Base-by-base conservation (phyloP, 208 protist species). In the Trypanosoma cruzi region DNA sequence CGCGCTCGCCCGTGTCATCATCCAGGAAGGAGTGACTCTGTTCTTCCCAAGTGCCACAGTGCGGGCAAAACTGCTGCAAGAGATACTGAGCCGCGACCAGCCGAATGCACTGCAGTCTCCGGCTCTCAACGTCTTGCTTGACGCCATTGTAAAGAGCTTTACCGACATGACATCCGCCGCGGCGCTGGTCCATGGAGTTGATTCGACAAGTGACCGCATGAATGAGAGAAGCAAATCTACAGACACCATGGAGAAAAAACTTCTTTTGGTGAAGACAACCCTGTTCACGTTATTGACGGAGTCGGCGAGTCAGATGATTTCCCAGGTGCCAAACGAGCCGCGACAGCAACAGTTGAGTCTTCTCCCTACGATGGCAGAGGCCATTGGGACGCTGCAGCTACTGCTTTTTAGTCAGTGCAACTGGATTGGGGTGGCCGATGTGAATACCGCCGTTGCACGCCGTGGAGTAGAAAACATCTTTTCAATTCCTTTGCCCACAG, bases 1-100 rank as follows among this genome's bases (percentile, higher is more conserved):
- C 44, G 18, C 59, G 11, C 67, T 91, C 22, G 88, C 88, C 0
- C 71, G 75, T 24, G 68, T 75, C 29, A 84, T 88, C 20, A 71
- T 92, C 6, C 55, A 79, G 20, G 85, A 94, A 52, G 88, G 88
- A 22, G 82, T 96, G 22, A 82, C 82, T 28, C 79, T 96, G 49
- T 94, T 96, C 54, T 74, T 96, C 54, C 86, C 88, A 4, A 80
- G 74, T 46, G 83, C 86, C 29, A 62, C 64, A 8, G 64, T 82
- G 28, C 84, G 91, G 0, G 86, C 82, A n/a, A 61, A 58, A 52
- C 65, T 96, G 24, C 67, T 94, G 66, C 73, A 80, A 7, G 88
- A 94, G n/a, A 66, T 89, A 63, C 79, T 96, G 48, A 40, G 40
- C 11, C 44, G 40, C 6, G 66, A 69, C 16, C 59, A 71, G 49